Percentiles rank a stretch among this genome's conserved stretches.
Evolutionary conservation across 352 stramenopile genomes (phyloP).

Genomic region (Phytophthora litchii): DNA sequence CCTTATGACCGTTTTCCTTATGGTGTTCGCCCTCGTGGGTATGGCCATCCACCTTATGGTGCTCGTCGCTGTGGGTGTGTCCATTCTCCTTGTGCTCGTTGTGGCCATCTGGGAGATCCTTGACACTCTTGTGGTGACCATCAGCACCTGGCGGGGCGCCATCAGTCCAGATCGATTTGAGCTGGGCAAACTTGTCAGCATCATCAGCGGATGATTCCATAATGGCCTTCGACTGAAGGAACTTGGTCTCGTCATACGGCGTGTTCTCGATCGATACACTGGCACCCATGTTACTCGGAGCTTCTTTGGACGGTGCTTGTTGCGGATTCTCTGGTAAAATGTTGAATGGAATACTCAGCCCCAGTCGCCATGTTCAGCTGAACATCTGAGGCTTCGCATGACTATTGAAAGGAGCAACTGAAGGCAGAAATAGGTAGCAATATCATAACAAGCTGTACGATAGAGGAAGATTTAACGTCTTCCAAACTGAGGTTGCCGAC

Average conservation of each 20-base stretch:
- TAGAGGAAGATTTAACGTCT: no score
- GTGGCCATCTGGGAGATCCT: slow-evolving; percentile 32
- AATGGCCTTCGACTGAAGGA: slow-evolving; percentile 68
- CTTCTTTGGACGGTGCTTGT: slow-evolving; percentile 7
- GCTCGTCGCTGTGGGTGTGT: no score
- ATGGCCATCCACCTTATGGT: no score
- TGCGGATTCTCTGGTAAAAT: slow-evolving; percentile 27
- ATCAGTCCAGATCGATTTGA: slow-evolving; percentile 68
- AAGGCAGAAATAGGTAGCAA: slow-evolving; percentile 21
- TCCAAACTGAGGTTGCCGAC: no score
- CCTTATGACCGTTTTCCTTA: slow-evolving; percentile 6
- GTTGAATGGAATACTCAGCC: slow-evolving; percentile 20
- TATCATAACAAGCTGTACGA: no score
- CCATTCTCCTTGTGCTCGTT: no score
- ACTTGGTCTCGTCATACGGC: slow-evolving; percentile 66
- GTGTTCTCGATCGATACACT: slow-evolving; percentile 61
- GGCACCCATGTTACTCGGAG: slow-evolving; percentile 43
- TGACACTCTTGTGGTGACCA: slow-evolving; percentile 43
- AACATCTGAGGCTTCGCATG: slow-evolving; percentile 10
- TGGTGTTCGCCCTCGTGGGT: slow-evolving; percentile 6
- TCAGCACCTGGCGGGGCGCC: slow-evolving; percentile 18
- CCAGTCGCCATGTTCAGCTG: background rate
- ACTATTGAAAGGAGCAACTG: slow-evolving; percentile 11
- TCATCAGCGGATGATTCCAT: slow-evolving; percentile 69
- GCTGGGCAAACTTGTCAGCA: slow-evolving; percentile 72